A percentile compares a stretch with the other conserved stretches of the same genome.
These are phyloP conservation scores for Tylopilus sp. DNA, from an alignment of 768 basidiomycete species.

Conservation along the genomic window DNA sequence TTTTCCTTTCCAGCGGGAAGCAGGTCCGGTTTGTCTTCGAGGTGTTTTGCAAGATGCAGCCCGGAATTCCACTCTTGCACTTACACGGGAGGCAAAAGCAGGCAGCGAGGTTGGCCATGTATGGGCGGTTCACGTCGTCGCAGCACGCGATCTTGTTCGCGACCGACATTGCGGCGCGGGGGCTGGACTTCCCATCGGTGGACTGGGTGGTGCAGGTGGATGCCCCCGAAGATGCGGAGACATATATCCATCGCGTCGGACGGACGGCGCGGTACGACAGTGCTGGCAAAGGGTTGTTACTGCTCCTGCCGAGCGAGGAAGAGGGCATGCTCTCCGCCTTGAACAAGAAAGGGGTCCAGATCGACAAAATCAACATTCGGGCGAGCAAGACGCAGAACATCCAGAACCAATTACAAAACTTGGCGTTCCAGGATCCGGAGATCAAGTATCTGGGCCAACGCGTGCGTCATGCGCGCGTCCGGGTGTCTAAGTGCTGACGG, in stretches of 20 bases:
- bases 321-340: slow-evolving; percentile 80
- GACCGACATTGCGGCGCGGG: slow-evolving; percentile 94
- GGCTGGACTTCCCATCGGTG: slow-evolving; percentile 92
- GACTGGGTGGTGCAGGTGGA: slow-evolving; percentile 98
- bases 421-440: slow-evolving; percentile 93
- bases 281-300: slow-evolving; percentile 78
- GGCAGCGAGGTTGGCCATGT: slow-evolving; percentile 78
- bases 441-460: slow-evolving; percentile 95
- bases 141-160: slow-evolving; percentile 87
- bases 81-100: slow-evolving; percentile 98
- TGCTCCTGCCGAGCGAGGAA: slow-evolving; percentile 89
- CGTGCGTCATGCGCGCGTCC: slow-evolving; percentile 43
- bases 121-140: slow-evolving; percentile 76
- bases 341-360: slow-evolving; percentile 64
- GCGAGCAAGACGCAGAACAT: slow-evolving; percentile 83
- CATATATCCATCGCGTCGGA: slow-evolving; percentile 96
- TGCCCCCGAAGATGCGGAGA: slow-evolving; percentile 95
- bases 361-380: slow-evolving; percentile 83
- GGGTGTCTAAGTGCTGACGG: background rate
- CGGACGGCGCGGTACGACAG: slow-evolving; percentile 93
- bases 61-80: slow-evolving; percentile 88
- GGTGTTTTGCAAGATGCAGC: slow-evolving; percentile 93
- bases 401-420: slow-evolving; percentile 84
- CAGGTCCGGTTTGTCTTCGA: slow-evolving; percentile 97
- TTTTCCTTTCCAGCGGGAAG: slow-evolving; percentile 93